Percentiles rank a stretch among this genome's conserved stretches.
Conservation (phyloP, 2,329 filamentous ascomycete species). For the Elsinoe ampelina region DNA sequence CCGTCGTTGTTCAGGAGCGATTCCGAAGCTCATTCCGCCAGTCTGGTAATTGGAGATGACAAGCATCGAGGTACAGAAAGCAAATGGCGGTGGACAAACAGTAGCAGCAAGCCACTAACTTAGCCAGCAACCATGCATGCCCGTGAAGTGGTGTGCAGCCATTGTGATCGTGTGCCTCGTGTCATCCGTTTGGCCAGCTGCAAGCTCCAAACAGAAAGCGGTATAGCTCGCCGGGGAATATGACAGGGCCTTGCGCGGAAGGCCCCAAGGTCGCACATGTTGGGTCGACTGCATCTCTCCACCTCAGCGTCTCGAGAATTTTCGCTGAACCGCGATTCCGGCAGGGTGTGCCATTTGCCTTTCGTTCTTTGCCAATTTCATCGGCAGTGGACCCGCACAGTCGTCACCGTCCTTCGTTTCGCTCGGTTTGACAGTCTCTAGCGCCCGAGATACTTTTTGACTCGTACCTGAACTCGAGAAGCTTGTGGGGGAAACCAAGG, state of each 20-base stretch:
- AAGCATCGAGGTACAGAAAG: neutral
- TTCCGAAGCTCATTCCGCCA: neutral
- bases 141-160: neutral
- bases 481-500: neutral
- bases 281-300: slow-evolving; percentile 4
- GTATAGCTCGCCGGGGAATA: neutral
- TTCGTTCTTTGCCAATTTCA: slow-evolving; percentile 7
- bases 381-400: neutral
- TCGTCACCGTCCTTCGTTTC: slow-evolving; percentile 3
- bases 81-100: slow-evolving; percentile 3
- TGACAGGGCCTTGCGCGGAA: slow-evolving; percentile 11
- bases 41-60: neutral
- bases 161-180: slow-evolving; percentile 9
- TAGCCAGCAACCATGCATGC: neutral
- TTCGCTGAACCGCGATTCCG: neutral
- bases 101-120: neutral
- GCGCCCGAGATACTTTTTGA: slow-evolving; percentile 2
- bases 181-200: neutral
- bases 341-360: slow-evolving; percentile 8
- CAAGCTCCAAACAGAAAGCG: slow-evolving; percentile 1
- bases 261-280: neutral
- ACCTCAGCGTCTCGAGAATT: neutral
- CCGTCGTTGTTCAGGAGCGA: neutral
- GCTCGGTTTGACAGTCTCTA: slow-evolving; percentile 7
- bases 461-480: slow-evolving; percentile 6